Evolutionary conservation across 208 protist species (phyloP).

Genomic region (Trichomonas vaginalis): DNA sequence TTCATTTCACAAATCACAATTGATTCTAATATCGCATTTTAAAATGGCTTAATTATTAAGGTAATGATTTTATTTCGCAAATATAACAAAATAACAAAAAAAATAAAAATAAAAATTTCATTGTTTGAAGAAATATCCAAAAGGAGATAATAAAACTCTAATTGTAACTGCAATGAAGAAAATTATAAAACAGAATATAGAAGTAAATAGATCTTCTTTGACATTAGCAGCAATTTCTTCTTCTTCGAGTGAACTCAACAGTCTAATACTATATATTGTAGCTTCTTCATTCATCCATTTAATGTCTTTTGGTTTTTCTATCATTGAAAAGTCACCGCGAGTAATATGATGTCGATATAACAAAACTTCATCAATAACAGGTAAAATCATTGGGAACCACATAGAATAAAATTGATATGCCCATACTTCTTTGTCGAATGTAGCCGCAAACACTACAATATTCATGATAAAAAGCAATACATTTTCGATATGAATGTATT

Average conservation of each 20-base stretch:
- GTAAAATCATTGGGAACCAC: neutral
- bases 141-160: neutral
- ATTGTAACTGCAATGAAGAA: neutral
- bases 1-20: no score
- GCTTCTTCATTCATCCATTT: neutral
- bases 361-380: neutral
- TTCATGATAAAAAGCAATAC: neutral
- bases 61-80: no score
- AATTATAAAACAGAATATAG: neutral
- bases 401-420: neutral
- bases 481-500: neutral
- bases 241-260: neutral
- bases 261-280: neutral
- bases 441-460: neutral
- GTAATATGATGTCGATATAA: neutral
- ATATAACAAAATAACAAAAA: no score
- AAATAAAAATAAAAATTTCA: no score
- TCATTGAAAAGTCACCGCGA: neutral
- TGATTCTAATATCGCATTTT: no score
- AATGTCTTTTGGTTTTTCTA: neutral
- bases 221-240: neutral
- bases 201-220: neutral
- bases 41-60: no score
- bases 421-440: neutral
- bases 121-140: no score